Conservation (phyloP, 2,329 filamentous ascomycete species). For the Trichoderma pleuroti region DNA sequence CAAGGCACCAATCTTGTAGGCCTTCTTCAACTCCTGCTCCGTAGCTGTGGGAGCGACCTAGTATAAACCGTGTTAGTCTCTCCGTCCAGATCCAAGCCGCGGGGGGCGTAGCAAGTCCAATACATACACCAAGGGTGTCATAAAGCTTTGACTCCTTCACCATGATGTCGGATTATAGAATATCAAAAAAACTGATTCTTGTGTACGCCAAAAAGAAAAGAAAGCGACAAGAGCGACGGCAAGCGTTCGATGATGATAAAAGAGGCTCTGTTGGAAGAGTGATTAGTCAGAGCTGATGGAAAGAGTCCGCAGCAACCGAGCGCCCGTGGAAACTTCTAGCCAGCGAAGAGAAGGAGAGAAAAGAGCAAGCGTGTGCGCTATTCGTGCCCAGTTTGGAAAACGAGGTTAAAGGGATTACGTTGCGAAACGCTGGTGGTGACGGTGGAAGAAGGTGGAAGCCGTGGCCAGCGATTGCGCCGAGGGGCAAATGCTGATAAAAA, state of each 20-base stretch:
- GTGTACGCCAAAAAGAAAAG: slow-evolving; percentile 6
- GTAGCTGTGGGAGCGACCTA: slow-evolving; percentile 76
- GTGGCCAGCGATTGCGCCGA: slow-evolving; percentile 5
- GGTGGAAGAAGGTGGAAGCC: not conserved
- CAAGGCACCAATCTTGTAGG: slow-evolving; percentile 77
- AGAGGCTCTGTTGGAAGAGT: slow-evolving; percentile 5
- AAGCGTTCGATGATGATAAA: not conserved
- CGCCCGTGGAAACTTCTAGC: slow-evolving; percentile 3
- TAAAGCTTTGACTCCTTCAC: slow-evolving; percentile 78
- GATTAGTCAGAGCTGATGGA: slow-evolving; percentile 16
- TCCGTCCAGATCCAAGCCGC: not conserved
- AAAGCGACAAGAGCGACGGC: not conserved
- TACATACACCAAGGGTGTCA: slow-evolving; percentile 70
- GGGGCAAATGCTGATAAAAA: slow-evolving; percentile 13
- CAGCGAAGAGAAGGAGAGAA: not conserved
- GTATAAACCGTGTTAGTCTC: slow-evolving; percentile 23
- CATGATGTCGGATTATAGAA: slow-evolving; percentile 50
- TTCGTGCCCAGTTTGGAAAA: not conserved
- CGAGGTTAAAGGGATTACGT: not conserved
- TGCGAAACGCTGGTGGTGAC: not conserved
- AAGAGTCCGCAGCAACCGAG: not conserved
- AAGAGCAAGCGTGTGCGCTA: not conserved
- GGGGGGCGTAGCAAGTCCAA: not conserved
- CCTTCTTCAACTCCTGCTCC: slow-evolving; percentile 86
- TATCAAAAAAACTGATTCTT: slow-evolving; percentile 4